phyloP scores from a whole-genome alignment of 345 rosid species.

The Hypericum perforatum region DNA sequence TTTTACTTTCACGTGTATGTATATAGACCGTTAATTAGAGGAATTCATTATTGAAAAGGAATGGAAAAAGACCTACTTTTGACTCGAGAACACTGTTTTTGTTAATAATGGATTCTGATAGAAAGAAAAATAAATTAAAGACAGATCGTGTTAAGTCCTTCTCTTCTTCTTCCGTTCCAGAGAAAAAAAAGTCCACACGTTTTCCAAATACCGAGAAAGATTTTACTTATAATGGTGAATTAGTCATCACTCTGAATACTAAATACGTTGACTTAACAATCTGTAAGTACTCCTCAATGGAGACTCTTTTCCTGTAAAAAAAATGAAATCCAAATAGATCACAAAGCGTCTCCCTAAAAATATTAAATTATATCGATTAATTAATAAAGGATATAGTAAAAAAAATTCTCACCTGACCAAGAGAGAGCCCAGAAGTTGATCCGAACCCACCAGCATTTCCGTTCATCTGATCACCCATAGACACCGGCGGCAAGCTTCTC shows the following conservation, averaged over 20 bases:
- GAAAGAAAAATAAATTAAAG: not conserved
- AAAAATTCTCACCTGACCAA: conserved; percentile 35
- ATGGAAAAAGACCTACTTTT: too few relatives aligned
- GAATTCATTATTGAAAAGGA: too few relatives aligned
- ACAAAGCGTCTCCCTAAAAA: not conserved
- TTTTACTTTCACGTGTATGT: too few relatives aligned
- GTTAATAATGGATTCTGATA: not conserved
- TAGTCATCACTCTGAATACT: conserved; percentile 11
- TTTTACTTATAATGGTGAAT: conserved; percentile 24
- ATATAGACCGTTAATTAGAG: too few relatives aligned
- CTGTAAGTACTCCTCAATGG: conserved; percentile 5
- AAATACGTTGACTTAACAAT: conserved; percentile 3
- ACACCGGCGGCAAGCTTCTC: not conserved
- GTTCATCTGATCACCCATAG: conserved; percentile 19
- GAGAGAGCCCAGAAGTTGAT: conserved; percentile 43
- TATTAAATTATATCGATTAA: not conserved
- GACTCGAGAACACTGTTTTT: too few relatives aligned
- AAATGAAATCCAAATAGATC: conserved; percentile 1
- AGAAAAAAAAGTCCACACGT: conserved; percentile 15
- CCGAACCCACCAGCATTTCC: conserved; percentile 34
- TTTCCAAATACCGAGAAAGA: conserved; percentile 36
- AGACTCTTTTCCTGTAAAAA: conserved; percentile 6
- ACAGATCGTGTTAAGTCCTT: not conserved
- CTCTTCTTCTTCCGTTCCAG: not conserved
- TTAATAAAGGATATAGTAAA: not conserved